Evolutionary conservation across 2,329 filamentous ascomycete genomes (phyloP).

Genomic region (Cytospora schulzeri): DNA sequence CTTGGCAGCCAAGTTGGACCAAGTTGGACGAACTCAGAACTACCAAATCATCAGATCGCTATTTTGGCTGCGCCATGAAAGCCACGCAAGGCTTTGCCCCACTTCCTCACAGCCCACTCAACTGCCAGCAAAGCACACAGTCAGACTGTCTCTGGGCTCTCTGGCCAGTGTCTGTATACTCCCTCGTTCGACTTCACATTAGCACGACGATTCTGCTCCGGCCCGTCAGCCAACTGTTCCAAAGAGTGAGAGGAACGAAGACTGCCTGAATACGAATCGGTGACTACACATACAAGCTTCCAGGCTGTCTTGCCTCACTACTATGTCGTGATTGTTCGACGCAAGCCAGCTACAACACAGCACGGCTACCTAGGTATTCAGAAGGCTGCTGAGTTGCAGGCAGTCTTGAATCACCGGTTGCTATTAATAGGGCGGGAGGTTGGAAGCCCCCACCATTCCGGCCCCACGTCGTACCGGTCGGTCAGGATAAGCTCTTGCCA

Average conservation of each 20-base stretch:
- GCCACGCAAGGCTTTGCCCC: constrained; percentile 18
- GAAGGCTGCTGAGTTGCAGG: not conserved
- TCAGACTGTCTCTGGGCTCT: not conserved
- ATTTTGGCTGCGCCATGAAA: constrained; percentile 10
- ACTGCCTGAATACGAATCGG: too few relatives aligned
- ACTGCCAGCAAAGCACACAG: not conserved
- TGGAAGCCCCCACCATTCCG: not conserved
- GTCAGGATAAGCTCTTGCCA: not conserved
- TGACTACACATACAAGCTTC: too few relatives aligned
- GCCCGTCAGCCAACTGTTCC: not conserved
- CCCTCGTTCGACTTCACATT: not conserved
- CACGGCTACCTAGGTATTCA: not conserved
- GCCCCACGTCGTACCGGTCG: not conserved
- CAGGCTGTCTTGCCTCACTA: not conserved
- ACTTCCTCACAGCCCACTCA: constrained; percentile 3
- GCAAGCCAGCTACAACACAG: not conserved
- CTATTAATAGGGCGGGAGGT: not conserved
- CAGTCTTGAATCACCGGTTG: not conserved
- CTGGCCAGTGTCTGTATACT: not conserved
- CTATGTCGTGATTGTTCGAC: not conserved
- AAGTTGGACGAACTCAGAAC: too few relatives aligned
- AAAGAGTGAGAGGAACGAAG: not conserved
- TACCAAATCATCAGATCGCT: not conserved
- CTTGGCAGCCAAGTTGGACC: too few relatives aligned
- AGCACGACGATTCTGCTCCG: not conserved